These are phyloP conservation scores for Eucalyptus urophylla DNA, from an alignment of 345 rosid species.

Conservation along the genomic window DNA sequence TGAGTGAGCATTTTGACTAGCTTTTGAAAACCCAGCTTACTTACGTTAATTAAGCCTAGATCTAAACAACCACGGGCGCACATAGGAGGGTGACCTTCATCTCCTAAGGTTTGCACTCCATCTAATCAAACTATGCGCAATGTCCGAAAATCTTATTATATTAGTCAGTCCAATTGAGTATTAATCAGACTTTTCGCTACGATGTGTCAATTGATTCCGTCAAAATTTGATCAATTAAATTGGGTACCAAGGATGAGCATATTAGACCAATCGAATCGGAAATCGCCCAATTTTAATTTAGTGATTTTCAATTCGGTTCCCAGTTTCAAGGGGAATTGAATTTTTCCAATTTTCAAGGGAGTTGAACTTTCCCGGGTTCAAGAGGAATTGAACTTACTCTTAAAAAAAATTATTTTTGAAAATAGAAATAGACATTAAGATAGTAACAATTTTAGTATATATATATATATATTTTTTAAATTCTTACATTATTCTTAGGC, in stretches of 20 bases:
- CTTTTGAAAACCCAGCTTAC: not conserved
- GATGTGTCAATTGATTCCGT: accelerated
- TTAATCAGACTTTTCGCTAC: not conserved
- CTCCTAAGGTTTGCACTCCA: not conserved
- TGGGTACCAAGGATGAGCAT: too few relatives aligned
- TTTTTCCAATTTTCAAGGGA: too few relatives aligned
- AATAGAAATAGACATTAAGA: accelerated
- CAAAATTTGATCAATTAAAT: not conserved
- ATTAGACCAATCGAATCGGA: accelerated
- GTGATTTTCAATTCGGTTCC: accelerated
- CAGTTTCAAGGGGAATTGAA: accelerated
- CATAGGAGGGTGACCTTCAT: not conserved
- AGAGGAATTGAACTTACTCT: accelerated
- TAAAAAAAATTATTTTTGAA: too few relatives aligned
- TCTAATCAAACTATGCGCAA: not conserved
- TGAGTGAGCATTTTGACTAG: not conserved
- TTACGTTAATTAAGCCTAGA: not conserved
- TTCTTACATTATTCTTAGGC: too few relatives aligned
- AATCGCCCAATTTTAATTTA: too few relatives aligned
- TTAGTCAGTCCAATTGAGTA: accelerated
- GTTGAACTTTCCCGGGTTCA: accelerated
- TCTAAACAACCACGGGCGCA: not conserved
- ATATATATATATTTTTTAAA: accelerated
- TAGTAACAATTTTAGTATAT: accelerated
- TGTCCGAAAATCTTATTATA: not conserved